Evolutionary conservation across 2,329 filamentous ascomycete species (phyloP).

Genomic region (Diaporthe sp.): DNA sequence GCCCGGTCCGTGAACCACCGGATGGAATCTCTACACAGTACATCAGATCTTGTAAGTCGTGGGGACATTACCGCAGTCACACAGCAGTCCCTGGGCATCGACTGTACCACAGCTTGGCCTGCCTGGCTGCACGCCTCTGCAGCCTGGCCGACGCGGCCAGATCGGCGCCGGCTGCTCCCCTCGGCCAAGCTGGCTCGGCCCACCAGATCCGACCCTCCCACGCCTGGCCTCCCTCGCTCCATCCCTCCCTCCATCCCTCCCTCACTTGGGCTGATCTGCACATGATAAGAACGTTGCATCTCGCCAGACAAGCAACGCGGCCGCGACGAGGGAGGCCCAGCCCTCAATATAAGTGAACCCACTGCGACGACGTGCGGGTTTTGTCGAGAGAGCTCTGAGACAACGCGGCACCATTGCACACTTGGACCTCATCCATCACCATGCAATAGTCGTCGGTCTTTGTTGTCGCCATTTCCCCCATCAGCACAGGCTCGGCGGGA

Average conservation of each 20-base stretch:
- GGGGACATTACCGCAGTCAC: constrained; percentile 8
- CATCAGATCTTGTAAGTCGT: constrained; percentile 21
- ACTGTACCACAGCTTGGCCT: background rate
- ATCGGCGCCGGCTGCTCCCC: constrained; percentile 10
- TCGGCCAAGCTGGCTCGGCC: constrained; percentile 5
- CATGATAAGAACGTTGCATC: constrained; percentile 19
- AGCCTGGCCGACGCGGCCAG: constrained; percentile 11
- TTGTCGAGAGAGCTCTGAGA: background rate
- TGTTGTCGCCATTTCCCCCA: constrained; percentile 16
- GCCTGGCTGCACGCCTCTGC: constrained; percentile 6
- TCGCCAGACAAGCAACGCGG: constrained; percentile 9
- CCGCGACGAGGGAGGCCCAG: constrained; percentile 1
- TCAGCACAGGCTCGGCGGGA: constrained; percentile 9
- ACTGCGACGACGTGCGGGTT: background rate
- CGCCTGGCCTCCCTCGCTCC: too few species aligned
- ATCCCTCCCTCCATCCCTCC: background rate
- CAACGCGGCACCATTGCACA: background rate
- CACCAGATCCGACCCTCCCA: constrained; percentile 16
- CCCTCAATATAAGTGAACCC: constrained; percentile 2
- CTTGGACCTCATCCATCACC: background rate
- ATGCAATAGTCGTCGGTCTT: background rate
- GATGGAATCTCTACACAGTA: background rate
- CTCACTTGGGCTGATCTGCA: background rate
- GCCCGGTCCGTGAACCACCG: background rate
- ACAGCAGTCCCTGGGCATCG: background rate